Percentiles rank a stretch among this genome's conserved stretches.
Conservation (phyloP, 345 rosid genomes). For the Lepidium aucheri region DNA sequence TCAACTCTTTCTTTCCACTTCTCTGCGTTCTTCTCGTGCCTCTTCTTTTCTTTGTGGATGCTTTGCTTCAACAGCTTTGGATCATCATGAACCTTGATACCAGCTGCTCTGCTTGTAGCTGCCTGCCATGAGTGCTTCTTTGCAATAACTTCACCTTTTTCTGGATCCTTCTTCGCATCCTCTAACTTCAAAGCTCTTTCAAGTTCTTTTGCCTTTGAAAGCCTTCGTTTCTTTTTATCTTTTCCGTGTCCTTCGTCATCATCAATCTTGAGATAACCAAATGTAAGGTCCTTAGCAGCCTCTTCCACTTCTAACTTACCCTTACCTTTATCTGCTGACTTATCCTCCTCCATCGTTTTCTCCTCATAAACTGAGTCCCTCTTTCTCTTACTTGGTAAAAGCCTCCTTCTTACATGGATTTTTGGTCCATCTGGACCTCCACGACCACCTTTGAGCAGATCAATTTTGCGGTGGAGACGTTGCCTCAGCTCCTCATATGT, state of each 20-base stretch:
- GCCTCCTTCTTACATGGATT: conserved; percentile 20
- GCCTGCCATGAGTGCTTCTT: conserved; percentile 70
- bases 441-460: conserved; percentile 61
- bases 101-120: conserved; percentile 72
- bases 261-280: conserved; percentile 64
- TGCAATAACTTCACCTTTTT: conserved; percentile 50
- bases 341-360: conserved; percentile 16
- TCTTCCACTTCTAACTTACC: conserved; percentile 46
- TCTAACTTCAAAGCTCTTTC: conserved; percentile 54
- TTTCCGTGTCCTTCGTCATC: conserved; percentile 42
- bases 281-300: conserved; percentile 70
- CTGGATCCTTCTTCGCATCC: conserved; percentile 71
- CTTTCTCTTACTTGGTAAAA: conserved; percentile 50
- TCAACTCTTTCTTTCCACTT: conserved; percentile 85
- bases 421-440: conserved; percentile 24
- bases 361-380: conserved; percentile 40
- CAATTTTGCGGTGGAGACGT: conserved; percentile 55
- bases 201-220: conserved; percentile 60
- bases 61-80: conserved; percentile 73
- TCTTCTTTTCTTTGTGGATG: conserved; percentile 63
- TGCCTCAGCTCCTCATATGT: conserved; percentile 77
- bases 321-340: conserved; percentile 37
- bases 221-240: conserved; percentile 50
- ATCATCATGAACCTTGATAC: conserved; percentile 76
- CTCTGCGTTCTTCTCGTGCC: conserved; percentile 60